Conservation (phyloP, 2,329 filamentous ascomycete species). For the Bimuria novae-zelandiae region DNA sequence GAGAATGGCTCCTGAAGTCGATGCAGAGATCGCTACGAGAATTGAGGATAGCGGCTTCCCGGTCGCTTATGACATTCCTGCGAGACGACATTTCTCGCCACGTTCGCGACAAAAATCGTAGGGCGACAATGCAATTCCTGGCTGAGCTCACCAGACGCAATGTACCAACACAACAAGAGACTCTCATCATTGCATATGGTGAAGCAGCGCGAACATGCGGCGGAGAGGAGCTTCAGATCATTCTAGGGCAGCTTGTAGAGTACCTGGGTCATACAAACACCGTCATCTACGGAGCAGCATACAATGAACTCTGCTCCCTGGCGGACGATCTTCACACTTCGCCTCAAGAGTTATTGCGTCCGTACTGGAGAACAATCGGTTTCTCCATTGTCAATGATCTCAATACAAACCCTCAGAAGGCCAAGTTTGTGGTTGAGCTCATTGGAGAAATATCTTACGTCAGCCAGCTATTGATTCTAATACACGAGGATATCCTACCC, state of each 20-base stretch:
- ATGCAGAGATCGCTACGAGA: slow-evolving; percentile 85
- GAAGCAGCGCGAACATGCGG: slow-evolving; percentile 75
- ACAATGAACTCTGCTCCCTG: slow-evolving; percentile 78
- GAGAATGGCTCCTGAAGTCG: slow-evolving; percentile 80
- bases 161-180: slow-evolving; percentile 73
- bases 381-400: slow-evolving; percentile 84
- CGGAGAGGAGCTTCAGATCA: slow-evolving; percentile 84
- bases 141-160: slow-evolving; percentile 73
- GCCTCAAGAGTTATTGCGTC: slow-evolving; percentile 72
- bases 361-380: slow-evolving; percentile 87
- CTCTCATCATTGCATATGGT: slow-evolving; percentile 84
- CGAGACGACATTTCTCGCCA: slow-evolving; percentile 53
- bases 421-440: slow-evolving; percentile 78
- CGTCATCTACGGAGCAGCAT: slow-evolving; percentile 78
- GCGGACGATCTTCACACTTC: slow-evolving; percentile 67
- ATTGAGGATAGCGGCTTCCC: slow-evolving; percentile 77
- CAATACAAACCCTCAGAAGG: slow-evolving; percentile 77
- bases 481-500: slow-evolving; percentile 82
- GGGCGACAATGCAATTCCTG: slow-evolving; percentile 71
- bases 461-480: slow-evolving; percentile 72
- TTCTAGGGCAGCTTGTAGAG: slow-evolving; percentile 80
- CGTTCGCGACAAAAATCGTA: slow-evolving; percentile 66
- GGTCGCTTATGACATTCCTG: slow-evolving; percentile 70
- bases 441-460: slow-evolving; percentile 68
- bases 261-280: slow-evolving; percentile 84